A percentile compares a stretch with the other conserved stretches of the same genome.
Conservation (phyloP, 805 yeast species). For the Cyberlindnera sargentensis region DNA sequence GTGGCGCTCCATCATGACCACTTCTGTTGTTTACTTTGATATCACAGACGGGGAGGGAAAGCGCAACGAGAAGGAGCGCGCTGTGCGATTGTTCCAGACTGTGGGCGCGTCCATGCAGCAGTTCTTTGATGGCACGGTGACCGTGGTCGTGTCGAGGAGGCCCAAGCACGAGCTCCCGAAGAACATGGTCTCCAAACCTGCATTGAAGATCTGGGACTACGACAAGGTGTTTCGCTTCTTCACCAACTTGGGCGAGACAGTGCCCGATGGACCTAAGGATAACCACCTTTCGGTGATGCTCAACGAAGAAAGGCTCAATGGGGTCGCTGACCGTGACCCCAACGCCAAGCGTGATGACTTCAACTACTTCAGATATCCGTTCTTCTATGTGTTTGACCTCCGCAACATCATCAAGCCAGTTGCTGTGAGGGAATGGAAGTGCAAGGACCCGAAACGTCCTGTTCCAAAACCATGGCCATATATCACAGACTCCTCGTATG, state of each 20-base stretch:
- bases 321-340: constrained; percentile 86
- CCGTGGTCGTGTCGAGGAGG: constrained; percentile 75
- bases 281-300: constrained; percentile 57
- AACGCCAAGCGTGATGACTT: constrained; percentile 78
- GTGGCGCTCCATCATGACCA: constrained; percentile 54
- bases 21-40: constrained; percentile 52
- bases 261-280: constrained; percentile 10
- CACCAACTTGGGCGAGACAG: constrained; percentile 46
- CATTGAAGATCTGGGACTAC: constrained; percentile 73
- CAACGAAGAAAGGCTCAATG: constrained; percentile 78
- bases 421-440: constrained; percentile 75
- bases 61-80: constrained; percentile 28
- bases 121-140: constrained; percentile 50
- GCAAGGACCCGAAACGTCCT: constrained; percentile 17
- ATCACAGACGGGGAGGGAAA: constrained; percentile 26
- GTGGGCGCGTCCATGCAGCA: constrained; percentile 52
- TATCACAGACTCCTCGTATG: constrained; percentile 55
- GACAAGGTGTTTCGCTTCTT: constrained; percentile 81
- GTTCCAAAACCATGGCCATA: constrained; percentile 44
- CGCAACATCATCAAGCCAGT: constrained; percentile 75
- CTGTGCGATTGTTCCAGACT: constrained; percentile 22
- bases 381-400: constrained; percentile 73
- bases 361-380: constrained; percentile 70
- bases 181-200: constrained; percentile 37
- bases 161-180: constrained; percentile 34